A percentile compares a stretch with the other conserved stretches of the same genome.
phyloP scores from a whole-genome alignment of 169 alveolate species.

The Cryptosporidium sp. region DNA sequence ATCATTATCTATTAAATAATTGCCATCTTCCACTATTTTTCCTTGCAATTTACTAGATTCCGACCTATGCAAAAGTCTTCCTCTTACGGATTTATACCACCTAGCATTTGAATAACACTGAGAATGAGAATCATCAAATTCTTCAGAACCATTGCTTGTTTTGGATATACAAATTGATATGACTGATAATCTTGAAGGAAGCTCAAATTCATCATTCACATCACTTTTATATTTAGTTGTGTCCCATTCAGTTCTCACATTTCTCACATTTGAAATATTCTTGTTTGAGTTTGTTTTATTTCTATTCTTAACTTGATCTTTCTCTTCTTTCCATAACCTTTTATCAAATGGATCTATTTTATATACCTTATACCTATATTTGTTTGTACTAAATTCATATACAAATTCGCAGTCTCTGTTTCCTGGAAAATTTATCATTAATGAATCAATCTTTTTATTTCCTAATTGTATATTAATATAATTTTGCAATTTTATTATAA shows the following conservation, averaged over 20 bases:
- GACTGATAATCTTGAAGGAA: conserved; percentile 55
- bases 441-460: conserved; percentile 36
- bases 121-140: not conserved
- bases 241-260: not conserved
- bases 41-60: not conserved
- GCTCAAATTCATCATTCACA: conserved; percentile 6
- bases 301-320: not conserved
- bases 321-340: conserved; percentile 26
- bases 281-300: not conserved
- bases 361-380: conserved; percentile 49
- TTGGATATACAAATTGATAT: conserved; percentile 45
- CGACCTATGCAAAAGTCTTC: conserved; percentile 17
- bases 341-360: conserved; percentile 60
- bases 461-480: not conserved
- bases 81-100: conserved; percentile 61
- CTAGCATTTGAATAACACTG: conserved; percentile 49
- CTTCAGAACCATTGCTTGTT: not conserved
- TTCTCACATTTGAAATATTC: conserved; percentile 6
- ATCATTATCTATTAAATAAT: conserved; percentile 20
- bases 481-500: not conserved
- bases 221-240: not conserved
- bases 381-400: conserved; percentile 41
- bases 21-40: not conserved
- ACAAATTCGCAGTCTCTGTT: conserved; percentile 11
- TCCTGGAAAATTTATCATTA: conserved; percentile 4